Evolutionary conservation across 208 protist genomes (phyloP), one percentile per base, ranked within the genome.

Genomic region (Trypanosoma vivax): DNA sequence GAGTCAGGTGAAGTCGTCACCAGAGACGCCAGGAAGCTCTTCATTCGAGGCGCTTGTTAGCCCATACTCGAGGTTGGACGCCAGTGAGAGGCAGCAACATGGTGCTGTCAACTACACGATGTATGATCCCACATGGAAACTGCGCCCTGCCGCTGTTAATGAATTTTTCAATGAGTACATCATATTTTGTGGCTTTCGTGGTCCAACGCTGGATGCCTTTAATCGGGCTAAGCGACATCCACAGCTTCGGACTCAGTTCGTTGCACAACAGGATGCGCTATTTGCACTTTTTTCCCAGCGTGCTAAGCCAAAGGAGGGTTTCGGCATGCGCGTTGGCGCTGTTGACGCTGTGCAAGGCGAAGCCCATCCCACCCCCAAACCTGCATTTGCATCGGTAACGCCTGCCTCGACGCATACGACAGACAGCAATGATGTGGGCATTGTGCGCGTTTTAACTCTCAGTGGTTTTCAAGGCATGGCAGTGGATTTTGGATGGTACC

Each of bases 361-460:
- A n/a, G n/a, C n/a, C n/a, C n/a, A n/a, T n/a, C n/a, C n/a, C n/a
- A n/a, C n/a, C n/a, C 11, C n/a, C 1, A 38, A 11, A 16, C 1
- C 11, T 16, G 27, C 34, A n/a, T 40, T 3, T 18, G 35, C 39
- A 4, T 31, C 50, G 30, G 25, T 29, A 1, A 10, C 31, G 5
- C 18, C 33, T 40, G 31, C 51, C 1, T 60, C 31, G 33, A 3
- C 21, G 41, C 7, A 47, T 39, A 28, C 24, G 7, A 46, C 5
- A 7, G 18, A 23, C 14, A 5, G 10, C 2, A 64, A 55, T 11
- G 77, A 84, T 27, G 60, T 87, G 23, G 79, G 83, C 30, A 90
- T 90, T 40, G 83, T 82, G 18, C 70, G 65, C 7, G 73, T 87
- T 5, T 40, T 90, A 50, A 70, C 70, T 23, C 60, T 65, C 46